Conservation (phyloP, 2,329 filamentous ascomycete species). For the Penicillium glabrum region DNA sequence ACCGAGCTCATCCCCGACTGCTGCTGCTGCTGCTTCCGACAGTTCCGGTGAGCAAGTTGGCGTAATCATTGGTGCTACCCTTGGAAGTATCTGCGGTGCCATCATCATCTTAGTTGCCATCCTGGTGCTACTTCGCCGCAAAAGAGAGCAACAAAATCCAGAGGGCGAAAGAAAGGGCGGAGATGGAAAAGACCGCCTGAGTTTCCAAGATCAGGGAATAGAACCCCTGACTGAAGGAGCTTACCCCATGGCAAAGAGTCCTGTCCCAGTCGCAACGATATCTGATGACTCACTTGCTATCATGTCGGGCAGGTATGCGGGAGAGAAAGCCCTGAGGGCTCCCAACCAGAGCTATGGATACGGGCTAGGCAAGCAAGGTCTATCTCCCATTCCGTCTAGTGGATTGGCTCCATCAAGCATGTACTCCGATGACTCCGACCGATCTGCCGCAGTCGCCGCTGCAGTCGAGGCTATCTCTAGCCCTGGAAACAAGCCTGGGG, state of each 20-base stretch:
- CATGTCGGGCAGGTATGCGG: constrained; percentile 37
- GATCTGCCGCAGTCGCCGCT: constrained; percentile 14
- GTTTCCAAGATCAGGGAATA: constrained; percentile 47
- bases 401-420: constrained; percentile 22
- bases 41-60: constrained; percentile 29
- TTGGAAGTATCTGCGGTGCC: constrained; percentile 77
- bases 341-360: constrained; percentile 19
- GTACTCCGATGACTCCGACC: constrained; percentile 21
- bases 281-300: constrained; percentile 43
- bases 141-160: constrained; percentile 52
- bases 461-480: constrained; percentile 3
- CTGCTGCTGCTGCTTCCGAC: constrained; percentile 35
- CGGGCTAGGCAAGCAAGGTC: constrained; percentile 24
- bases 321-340: constrained; percentile 34
- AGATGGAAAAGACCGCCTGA: constrained; percentile 57
- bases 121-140: constrained; percentile 60
- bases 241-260: constrained; percentile 47
- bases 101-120: constrained; percentile 68
- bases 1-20: constrained; percentile 31
- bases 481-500: constrained; percentile 25
- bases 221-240: constrained; percentile 43
- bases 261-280: constrained; percentile 33
- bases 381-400: constrained; percentile 32
- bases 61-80: constrained; percentile 74
- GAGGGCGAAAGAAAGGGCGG: constrained; percentile 50